These are phyloP conservation scores for Pyronema domesticum DNA, from an alignment of 495 filamentous ascomycete species.

Conservation along the genomic window DNA sequence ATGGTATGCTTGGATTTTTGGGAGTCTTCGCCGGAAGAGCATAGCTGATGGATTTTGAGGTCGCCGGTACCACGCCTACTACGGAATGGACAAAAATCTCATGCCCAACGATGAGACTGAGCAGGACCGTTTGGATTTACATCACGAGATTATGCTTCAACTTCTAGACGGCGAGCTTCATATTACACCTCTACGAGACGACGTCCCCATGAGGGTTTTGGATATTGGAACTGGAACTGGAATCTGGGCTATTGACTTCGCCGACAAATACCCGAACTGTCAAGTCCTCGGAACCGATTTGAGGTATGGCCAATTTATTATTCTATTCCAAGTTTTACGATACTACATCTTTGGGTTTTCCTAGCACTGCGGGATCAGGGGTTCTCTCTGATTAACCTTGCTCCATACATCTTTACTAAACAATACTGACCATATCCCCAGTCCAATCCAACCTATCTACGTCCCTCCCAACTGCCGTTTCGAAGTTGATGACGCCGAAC, in stretches of 20 bases:
- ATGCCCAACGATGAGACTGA: constrained; percentile 23
- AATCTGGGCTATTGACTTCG: constrained; percentile 23
- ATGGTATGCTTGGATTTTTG: not conserved
- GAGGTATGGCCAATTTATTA: not conserved
- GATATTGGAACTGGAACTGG: constrained; percentile 25
- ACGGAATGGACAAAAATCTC: not conserved
- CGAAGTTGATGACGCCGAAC: constrained; percentile 37
- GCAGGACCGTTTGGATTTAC: constrained; percentile 28
- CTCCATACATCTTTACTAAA: too few species aligned
- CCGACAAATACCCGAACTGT: constrained; percentile 12
- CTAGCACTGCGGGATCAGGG: not conserved
- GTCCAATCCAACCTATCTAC: constrained; percentile 1
- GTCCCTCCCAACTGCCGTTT: constrained; percentile 34
- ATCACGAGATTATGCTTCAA: constrained; percentile 28
- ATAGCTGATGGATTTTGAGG: constrained; percentile 14
- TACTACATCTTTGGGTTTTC: too few species aligned
- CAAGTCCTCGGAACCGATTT: constrained; percentile 16
- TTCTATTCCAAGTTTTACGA: too few species aligned
- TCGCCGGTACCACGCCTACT: constrained; percentile 38
- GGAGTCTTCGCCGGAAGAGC: not conserved
- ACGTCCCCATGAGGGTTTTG: not conserved
- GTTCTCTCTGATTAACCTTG: too few species aligned
- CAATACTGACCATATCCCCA: too few species aligned
- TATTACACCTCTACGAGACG: constrained; percentile 24
- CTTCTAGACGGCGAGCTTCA: constrained; percentile 24